Evolutionary conservation across 306 rosid genomes (phyloP).

Genomic region (Hippophae tibetana): DNA sequence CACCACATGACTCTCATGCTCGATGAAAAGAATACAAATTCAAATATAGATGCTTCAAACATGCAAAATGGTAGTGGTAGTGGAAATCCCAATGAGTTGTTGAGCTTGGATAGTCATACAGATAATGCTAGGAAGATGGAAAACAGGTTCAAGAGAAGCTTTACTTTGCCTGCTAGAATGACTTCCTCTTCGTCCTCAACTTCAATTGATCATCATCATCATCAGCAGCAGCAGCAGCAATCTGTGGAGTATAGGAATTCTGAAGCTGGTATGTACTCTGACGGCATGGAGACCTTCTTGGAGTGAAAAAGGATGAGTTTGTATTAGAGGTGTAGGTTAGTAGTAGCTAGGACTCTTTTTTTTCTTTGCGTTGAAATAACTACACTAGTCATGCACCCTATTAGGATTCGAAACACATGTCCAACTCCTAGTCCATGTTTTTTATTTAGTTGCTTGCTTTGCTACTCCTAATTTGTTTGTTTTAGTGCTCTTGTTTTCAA

Average conservation of each 20-base stretch:
- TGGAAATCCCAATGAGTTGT: constrained; percentile 51
- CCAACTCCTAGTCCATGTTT: no score
- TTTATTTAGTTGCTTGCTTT: no score
- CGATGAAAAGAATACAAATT: constrained; percentile 15
- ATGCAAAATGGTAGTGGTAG: constrained; percentile 32
- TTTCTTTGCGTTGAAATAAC: no score
- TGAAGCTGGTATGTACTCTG: constrained; percentile 69
- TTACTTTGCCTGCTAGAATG: constrained; percentile 73
- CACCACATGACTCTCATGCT: constrained; percentile 15
- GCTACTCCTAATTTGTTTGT: no score
- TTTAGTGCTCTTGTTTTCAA: no score
- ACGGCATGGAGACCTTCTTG: constrained; percentile 84
- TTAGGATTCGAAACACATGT: no score
- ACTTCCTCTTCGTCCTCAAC: constrained; percentile 80
- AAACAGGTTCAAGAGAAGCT: constrained; percentile 72
- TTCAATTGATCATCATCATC: constrained; percentile 56
- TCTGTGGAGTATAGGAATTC: constrained; percentile 53
- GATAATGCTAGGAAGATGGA: constrained; percentile 56
- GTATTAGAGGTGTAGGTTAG: constrained; percentile 22
- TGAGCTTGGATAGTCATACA: constrained; percentile 81
- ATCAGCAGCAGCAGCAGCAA: constrained; percentile 22
- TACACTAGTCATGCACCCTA: no score
- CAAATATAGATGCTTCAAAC: constrained; percentile 31
- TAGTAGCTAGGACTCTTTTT: constrained; percentile 37
- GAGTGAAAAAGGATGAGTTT: constrained; percentile 41